These are phyloP conservation scores for Backusella morwellensis DNA, from an alignment of 192 early-diverging fungal genomes.

Conservation along the genomic window DNA sequence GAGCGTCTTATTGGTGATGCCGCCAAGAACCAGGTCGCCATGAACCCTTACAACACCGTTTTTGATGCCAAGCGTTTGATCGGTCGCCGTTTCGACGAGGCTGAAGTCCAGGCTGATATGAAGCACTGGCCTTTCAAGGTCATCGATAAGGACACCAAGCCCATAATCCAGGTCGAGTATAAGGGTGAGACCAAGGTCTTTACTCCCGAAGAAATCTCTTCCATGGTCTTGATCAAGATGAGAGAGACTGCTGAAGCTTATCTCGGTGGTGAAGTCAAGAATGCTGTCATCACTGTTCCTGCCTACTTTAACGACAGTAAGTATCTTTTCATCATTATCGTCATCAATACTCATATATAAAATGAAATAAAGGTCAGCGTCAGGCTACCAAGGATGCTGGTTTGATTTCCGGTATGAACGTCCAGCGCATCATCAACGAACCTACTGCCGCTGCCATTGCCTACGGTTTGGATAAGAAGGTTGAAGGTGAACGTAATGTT, in stretches of 20 bases:
- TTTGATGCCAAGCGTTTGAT: slow-evolving; percentile 76
- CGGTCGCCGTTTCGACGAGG: no score
- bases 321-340: background rate
- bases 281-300: slow-evolving; percentile 98
- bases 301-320: slow-evolving; percentile 85
- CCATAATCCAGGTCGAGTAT: slow-evolving; percentile 88
- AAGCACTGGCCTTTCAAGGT: slow-evolving; percentile 99
- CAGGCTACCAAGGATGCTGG: slow-evolving; percentile 97
- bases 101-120: slow-evolving; percentile 97
- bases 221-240: slow-evolving; percentile 99
- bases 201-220: slow-evolving; percentile 96
- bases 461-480: slow-evolving; percentile 94
- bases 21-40: slow-evolving; percentile 98
- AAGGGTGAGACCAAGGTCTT: slow-evolving; percentile 95
- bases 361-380: slow-evolving; percentile 59
- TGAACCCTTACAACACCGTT: slow-evolving; percentile 98
- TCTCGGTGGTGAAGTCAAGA: slow-evolving; percentile 74
- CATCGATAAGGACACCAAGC: slow-evolving; percentile 84
- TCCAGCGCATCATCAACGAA: slow-evolving; percentile 98
- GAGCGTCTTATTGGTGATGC: slow-evolving; percentile 99
- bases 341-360: background rate
- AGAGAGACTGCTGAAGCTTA: slow-evolving; percentile 55
- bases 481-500: slow-evolving; percentile 85
- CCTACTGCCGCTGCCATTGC: slow-evolving; percentile 96
- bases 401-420: slow-evolving; percentile 87